Evolutionary conservation across 805 yeast species (phyloP).

Genomic region (Candida xiaguanensis): DNA sequence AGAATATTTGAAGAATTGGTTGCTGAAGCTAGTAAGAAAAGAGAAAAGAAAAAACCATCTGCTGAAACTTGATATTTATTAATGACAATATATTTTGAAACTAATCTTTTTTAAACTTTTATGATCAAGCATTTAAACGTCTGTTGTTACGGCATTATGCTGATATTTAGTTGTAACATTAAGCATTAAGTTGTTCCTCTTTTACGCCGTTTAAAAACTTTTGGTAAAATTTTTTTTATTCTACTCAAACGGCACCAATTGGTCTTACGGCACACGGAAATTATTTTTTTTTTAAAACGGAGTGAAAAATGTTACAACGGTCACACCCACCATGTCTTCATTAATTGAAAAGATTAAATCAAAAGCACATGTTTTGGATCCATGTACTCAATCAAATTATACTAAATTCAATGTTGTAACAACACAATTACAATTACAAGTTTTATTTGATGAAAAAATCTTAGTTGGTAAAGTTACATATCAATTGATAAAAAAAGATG

Average conservation of each 20-base stretch:
- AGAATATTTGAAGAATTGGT: constrained; percentile 73
- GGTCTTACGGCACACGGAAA: neutral
- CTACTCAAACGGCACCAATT: constrained; percentile 3
- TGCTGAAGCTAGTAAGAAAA: constrained; percentile 42
- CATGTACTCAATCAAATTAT: constrained; percentile 29
- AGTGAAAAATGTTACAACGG: neutral
- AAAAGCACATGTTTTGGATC: constrained; percentile 18
- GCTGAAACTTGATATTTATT: neutral
- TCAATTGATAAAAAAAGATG: constrained; percentile 12
- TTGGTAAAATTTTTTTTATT: too few species aligned
- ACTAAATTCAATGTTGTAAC: constrained; percentile 16
- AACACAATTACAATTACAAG: constrained; percentile 19
- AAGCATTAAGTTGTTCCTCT: too few species aligned
- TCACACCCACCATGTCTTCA: neutral
- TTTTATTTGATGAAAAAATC: constrained; percentile 21
- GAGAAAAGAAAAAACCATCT: constrained; percentile 29
- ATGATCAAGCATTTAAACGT: too few species aligned
- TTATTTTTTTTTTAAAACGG: neutral
- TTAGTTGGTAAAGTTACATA: constrained; percentile 22
- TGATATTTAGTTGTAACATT: too few species aligned
- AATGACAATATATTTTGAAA: too few species aligned
- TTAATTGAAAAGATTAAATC: constrained; percentile 7
- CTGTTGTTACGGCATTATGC: too few species aligned
- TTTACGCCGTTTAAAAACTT: too few species aligned
- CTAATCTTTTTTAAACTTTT: too few species aligned